phyloP scores from a whole-genome alignment of 768 basidiomycete species.

The Russula sp. region DNA sequence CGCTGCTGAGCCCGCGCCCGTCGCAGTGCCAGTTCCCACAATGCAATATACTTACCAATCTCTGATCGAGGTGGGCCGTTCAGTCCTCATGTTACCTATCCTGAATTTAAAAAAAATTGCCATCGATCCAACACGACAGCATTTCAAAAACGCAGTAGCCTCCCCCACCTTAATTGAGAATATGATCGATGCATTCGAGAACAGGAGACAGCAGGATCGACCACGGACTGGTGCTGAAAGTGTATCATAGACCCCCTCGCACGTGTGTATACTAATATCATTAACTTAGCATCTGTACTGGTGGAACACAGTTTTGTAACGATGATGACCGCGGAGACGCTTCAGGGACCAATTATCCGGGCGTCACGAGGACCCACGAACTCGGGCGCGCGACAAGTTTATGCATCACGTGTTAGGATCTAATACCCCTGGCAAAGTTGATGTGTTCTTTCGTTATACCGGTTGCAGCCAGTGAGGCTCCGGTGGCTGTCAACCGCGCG shows the following conservation, averaged over 20 bases:
- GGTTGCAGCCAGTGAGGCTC: too few relatives aligned
- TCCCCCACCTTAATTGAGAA: slow-evolving; percentile 12
- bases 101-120: background rate
- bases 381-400: too few relatives aligned
- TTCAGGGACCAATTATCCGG: background rate
- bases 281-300: background rate
- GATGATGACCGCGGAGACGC: background rate
- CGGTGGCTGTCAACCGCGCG: too few relatives aligned
- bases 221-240: background rate
- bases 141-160: slow-evolving; percentile 8
- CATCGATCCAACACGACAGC: background rate
- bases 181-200: slow-evolving; percentile 8
- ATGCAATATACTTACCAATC: slow-evolving; percentile 19
- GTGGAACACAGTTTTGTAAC: background rate
- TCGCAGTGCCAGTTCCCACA: background rate
- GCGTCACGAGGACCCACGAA: background rate
- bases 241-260: slow-evolving; percentile 6
- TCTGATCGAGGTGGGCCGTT: slow-evolving; percentile 16
- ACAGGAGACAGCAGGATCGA: slow-evolving; percentile 4
- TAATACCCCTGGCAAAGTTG: too few relatives aligned
- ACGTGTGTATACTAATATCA: slow-evolving; percentile 8
- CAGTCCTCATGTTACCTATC: background rate
- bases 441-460: too few relatives aligned
- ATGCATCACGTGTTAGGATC: too few relatives aligned
- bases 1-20: background rate